Conservation (phyloP, 371 early-diverging fungal genomes). For the Phascolomyces articulosus region DNA sequence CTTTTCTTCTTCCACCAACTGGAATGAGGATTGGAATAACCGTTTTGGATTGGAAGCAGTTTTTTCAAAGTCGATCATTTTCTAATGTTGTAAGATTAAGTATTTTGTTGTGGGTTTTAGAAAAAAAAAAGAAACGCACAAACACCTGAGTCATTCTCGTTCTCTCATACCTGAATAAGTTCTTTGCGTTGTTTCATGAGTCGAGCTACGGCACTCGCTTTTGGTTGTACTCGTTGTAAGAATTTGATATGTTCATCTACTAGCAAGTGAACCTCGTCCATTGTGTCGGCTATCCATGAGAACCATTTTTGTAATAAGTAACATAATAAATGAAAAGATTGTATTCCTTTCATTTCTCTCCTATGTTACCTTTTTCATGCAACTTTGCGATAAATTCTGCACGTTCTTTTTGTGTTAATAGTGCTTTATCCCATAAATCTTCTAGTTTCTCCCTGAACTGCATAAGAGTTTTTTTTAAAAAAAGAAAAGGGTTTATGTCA, state of each 20-base stretch:
- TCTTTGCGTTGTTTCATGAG: conserved; percentile 61
- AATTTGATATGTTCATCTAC: conserved; percentile 46
- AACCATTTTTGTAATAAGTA: no score
- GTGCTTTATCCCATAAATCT: conserved; percentile 47
- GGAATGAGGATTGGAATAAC: conserved; percentile 82
- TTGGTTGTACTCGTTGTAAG: conserved; percentile 41
- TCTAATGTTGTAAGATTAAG: conserved; percentile 30
- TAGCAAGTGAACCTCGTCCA: conserved; percentile 29
- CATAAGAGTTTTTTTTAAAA: neutral
- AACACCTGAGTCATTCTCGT: no score
- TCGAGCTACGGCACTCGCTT: conserved; percentile 44
- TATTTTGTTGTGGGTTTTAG: neutral
- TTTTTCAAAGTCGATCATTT: conserved; percentile 88
- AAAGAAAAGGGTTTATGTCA: no score
- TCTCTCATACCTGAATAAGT: conserved; percentile 65
- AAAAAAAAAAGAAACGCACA: no score
- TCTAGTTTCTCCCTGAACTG: conserved; percentile 39
- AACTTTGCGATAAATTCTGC: conserved; percentile 45
- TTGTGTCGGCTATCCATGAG: conserved; percentile 33
- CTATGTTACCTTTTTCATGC: conserved; percentile 47
- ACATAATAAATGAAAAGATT: no score
- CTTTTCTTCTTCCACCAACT: conserved; percentile 85
- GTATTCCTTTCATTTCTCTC: neutral
- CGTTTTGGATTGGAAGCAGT: conserved; percentile 86
- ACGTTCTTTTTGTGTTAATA: conserved; percentile 49